Evolutionary conservation across 331 rosid species (phyloP), one percentile per base, ranked within the genome.

Genomic region (Phaseolus coccineus): DNA sequence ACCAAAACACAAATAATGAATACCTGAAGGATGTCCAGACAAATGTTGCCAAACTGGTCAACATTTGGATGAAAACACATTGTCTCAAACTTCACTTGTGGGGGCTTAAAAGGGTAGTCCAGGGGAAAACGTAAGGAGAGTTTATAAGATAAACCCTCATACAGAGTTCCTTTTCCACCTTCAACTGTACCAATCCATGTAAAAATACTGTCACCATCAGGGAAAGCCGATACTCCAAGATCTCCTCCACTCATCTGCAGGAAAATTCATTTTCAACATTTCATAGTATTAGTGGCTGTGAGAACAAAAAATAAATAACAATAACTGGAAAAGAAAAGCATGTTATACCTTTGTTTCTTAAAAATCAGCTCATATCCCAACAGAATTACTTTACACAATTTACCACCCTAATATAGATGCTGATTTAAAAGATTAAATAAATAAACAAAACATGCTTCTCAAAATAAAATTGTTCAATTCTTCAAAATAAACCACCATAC

Each of bases 21-120:
- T 87, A 95, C 99, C 98, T 95, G 99, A 79, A 95, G 93, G 74
- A 95, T 91, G 87, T 95, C 99, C 15, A 95, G 97, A 86, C 97
- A 93, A 28, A 95, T 95, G 86, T 93, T 93, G 88, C 99, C 99
- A 82, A 88, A 93, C 87, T 91, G 97, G 73, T 95, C 98, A 12
- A 95, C 96, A 85, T 95, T 93, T 70, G 99, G 99, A 85, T 95
- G 99, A 88, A 95, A 95, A 90, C 99, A 93, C 92, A 77, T 84
- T 0, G 98, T 88, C 88, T 92, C 98, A 59, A 95, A 95, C 96
- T 95, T 92, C 27, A 95, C 94, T 82, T 86, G 90, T 6, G 98
- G 99, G 11, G 98, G 99, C 87, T 93, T 93, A 76, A 95, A 95
- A 68, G 99, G 99, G 85, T 95, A 95, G 62, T 95, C 97, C 77